phyloP scores from a whole-genome alignment of 805 yeast genomes.

The Grigorovia jiainica region DNA sequence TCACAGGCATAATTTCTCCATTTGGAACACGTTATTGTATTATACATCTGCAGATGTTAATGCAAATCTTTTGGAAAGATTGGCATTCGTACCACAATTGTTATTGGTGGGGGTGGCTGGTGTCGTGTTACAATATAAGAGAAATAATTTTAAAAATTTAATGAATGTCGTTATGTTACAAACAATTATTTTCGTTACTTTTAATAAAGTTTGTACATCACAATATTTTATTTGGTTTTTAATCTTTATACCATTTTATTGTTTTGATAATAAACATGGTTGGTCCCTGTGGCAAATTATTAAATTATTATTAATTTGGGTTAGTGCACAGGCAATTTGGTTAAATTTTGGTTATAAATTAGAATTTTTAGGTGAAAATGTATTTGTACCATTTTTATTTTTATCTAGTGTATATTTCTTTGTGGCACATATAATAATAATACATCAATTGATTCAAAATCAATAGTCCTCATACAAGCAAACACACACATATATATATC shows the following conservation, averaged over 20 bases:
- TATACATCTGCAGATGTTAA: conserved; percentile 38
- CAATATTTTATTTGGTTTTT: conserved; percentile 95
- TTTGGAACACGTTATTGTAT: conserved; percentile 70
- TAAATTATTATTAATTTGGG: conserved; percentile 47
- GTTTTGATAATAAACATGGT: conserved; percentile 38
- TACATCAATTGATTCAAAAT: conserved; percentile 47
- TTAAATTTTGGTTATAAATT: conserved; percentile 63
- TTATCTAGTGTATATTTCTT: conserved; percentile 50
- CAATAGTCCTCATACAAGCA: no score
- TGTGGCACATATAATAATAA: conserved; percentile 48
- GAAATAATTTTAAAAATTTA: conserved; percentile 12
- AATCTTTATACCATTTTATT: conserved; percentile 67
- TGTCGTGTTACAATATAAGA: background rate
- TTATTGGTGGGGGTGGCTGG: conserved; percentile 24
- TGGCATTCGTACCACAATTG: conserved; percentile 82
- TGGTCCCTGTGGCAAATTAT: conserved; percentile 31
- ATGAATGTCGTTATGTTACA: conserved; percentile 58
- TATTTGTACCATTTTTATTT: conserved; percentile 53
- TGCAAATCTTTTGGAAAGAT: conserved; percentile 20
- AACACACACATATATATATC: no score
- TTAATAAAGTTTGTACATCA: conserved; percentile 80
- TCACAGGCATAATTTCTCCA: conserved; percentile 90
- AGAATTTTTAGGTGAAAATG: conserved; percentile 67
- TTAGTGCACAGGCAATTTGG: conserved; percentile 67
- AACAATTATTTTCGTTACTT: conserved; percentile 67